A percentile compares a stretch with the other conserved stretches of the same genome.
phyloP scores from a whole-genome alignment of 163 green algal genomes.

The Prototheca cutis region DNA sequence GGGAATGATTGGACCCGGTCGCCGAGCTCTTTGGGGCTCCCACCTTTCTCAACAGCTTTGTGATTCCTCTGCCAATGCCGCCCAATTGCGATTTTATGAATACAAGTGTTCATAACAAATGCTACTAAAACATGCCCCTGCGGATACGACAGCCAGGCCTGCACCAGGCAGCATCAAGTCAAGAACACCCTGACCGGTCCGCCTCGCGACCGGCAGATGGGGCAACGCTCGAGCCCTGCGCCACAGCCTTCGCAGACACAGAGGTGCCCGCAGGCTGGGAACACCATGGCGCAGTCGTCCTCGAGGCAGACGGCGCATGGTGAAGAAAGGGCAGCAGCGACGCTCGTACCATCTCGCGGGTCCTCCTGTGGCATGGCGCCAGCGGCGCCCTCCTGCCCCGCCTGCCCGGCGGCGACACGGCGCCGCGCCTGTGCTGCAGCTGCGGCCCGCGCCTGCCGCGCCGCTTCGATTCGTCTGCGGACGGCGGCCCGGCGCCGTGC shows the following conservation, averaged over 20 bases:
- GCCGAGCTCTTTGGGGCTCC: no score
- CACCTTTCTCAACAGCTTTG: no score
- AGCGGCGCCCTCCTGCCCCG: no score
- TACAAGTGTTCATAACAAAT: no score
- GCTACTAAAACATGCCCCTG: no score
- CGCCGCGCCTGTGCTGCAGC: no score
- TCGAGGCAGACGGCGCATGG: constrained; percentile 55
- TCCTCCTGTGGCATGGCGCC: no score
- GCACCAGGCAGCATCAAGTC: not conserved
- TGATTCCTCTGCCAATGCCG: no score
- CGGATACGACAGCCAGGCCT: no score
- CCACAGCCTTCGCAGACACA: constrained; percentile 36
- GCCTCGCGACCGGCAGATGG: constrained; percentile 28
- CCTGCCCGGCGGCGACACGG: no score
- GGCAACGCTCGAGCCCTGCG: constrained; percentile 24
- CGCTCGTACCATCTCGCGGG: not conserved
- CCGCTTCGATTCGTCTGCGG: constrained; percentile 3
- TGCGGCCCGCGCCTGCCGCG: constrained; percentile 11
- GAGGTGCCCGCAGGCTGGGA: constrained; percentile 43
- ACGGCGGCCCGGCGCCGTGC: constrained; percentile 6
- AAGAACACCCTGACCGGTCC: constrained; percentile 12
- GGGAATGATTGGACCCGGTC: no score
- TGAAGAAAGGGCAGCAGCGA: not conserved
- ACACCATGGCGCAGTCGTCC: constrained; percentile 26
- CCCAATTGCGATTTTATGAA: no score